Conservation (phyloP, 768 basidiomycete species). For the Sarcomyxa edulis region DNA sequence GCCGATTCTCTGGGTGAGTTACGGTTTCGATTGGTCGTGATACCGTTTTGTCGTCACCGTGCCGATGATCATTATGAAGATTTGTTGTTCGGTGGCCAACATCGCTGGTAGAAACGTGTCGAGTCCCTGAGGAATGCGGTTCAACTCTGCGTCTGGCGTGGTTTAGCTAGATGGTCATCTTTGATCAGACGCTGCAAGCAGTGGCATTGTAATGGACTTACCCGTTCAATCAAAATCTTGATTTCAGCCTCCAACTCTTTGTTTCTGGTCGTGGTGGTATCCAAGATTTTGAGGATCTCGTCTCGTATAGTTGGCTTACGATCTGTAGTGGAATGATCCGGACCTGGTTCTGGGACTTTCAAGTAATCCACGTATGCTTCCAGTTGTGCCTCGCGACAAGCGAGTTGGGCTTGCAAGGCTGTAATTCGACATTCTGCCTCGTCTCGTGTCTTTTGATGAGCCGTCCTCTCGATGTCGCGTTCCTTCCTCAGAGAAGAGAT, state of each 20-base stretch:
- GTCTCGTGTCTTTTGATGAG: slow-evolving; percentile 33
- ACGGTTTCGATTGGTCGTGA: no score
- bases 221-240: slow-evolving; percentile 28
- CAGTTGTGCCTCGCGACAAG: slow-evolving; percentile 53
- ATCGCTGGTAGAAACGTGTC: no score
- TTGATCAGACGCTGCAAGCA: no score
- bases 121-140: no score
- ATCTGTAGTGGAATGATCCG: slow-evolving; percentile 1
- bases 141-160: no score
- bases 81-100: no score
- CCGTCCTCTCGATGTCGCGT: slow-evolving; percentile 37
- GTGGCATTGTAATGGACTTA: no score
- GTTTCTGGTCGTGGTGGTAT: slow-evolving; percentile 33
- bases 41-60: no score
- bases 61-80: no score
- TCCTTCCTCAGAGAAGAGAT: slow-evolving; percentile 36
- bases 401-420: slow-evolving; percentile 46
- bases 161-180: no score
- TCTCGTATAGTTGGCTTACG: slow-evolving; percentile 22
- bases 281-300: slow-evolving; percentile 34
- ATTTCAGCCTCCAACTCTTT: slow-evolving; percentile 40
- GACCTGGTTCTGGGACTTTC: slow-evolving; percentile 1
- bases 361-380: slow-evolving; percentile 24
- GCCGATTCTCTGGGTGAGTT: no score
- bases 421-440: slow-evolving; percentile 35